Percentiles rank a stretch among this genome's conserved stretches.
These are phyloP conservation scores for Aschersonia sp. DNA, from an alignment of 2,329 filamentous ascomycete genomes.

Conservation along the genomic window DNA sequence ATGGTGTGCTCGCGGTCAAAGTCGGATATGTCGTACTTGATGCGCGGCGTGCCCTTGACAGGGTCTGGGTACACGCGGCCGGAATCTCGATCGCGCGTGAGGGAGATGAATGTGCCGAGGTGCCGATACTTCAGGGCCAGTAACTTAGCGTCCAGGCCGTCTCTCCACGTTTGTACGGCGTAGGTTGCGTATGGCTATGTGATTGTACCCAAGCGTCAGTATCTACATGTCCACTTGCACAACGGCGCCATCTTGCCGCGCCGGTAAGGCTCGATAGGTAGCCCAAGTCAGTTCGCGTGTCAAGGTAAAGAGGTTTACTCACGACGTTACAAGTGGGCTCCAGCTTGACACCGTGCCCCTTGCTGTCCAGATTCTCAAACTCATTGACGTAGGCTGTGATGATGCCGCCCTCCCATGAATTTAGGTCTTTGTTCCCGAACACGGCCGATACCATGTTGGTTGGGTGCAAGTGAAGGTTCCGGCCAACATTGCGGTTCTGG, in stretches of 20 bases:
- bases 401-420: constrained; percentile 62
- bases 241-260: too few species aligned
- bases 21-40: constrained; percentile 57
- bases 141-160: constrained; percentile 59
- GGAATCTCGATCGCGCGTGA: constrained; percentile 62
- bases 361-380: constrained; percentile 67
- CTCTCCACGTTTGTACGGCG: constrained; percentile 49
- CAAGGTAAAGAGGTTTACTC: constrained; percentile 9
- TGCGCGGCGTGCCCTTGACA: constrained; percentile 43
- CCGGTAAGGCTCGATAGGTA: too few species aligned
- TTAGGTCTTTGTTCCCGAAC: constrained; percentile 51
- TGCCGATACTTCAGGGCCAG: constrained; percentile 52
- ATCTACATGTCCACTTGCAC: too few species aligned
- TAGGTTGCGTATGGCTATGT: constrained; percentile 48
- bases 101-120: constrained; percentile 56
- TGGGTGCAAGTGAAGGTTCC: constrained; percentile 72
- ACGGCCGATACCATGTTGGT: constrained; percentile 42
- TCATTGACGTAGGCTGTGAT: constrained; percentile 65
- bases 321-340: constrained; percentile 61
- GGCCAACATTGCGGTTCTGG: constrained; percentile 66
- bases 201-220: too few species aligned
- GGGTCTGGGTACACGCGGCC: constrained; percentile 65
- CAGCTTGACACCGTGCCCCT: constrained; percentile 71
- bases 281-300: background rate
- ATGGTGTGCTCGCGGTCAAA: constrained; percentile 61